Base-by-base conservation (phyloP, 768 basidiomycete species). In the Lepiota subincarnata region DNA sequence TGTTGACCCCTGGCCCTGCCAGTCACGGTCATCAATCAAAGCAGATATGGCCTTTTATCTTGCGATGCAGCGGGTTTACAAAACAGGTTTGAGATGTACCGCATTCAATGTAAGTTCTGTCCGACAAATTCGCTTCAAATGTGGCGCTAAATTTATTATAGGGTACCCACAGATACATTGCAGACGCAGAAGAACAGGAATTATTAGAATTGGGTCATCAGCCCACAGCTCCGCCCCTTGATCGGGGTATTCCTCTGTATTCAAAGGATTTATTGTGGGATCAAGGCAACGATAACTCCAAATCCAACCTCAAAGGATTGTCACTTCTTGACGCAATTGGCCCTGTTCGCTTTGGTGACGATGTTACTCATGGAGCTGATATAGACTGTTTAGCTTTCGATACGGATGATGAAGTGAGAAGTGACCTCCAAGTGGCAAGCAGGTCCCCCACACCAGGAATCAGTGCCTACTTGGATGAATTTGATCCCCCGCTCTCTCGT, bases 51-150 rank as follows among this genome's bases (percentile, higher is more conserved):
- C 68, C 16, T 59, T 83, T 37, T 69, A 60, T 56, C 61, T 74
- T 38, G 66, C 71, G 16, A 61, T 83, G 67, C 75, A 79, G 53
- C 66, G 67, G 39, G 59, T 79, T 22, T 81, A 76, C 57, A 69
- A 72, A 50, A 53, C 59, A 46, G 70, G 73, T 8, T 64, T 78
- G 59, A 69, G 71, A 39, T 71, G 70, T 8, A 68, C 69, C 12
- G 69, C 59, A 41, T 78, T 80, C 65, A 80, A 79, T 78, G 82
- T 80, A 16, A 24, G 4, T 45, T 36, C 18, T 18, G 20, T 16
- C 18, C 18, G 14, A 14, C 6, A 7, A n/a, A 34, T 26, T 19
- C 35, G 35, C 11, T 34, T 12, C 5, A 26, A 48, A 10, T n/a
- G n/a, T 16, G 39, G 47, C 37, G 52, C 50, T 55, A 47, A 55